These are phyloP conservation scores for Cochlearia excelsa DNA, from an alignment of 345 rosid genomes.

Conservation along the genomic window DNA sequence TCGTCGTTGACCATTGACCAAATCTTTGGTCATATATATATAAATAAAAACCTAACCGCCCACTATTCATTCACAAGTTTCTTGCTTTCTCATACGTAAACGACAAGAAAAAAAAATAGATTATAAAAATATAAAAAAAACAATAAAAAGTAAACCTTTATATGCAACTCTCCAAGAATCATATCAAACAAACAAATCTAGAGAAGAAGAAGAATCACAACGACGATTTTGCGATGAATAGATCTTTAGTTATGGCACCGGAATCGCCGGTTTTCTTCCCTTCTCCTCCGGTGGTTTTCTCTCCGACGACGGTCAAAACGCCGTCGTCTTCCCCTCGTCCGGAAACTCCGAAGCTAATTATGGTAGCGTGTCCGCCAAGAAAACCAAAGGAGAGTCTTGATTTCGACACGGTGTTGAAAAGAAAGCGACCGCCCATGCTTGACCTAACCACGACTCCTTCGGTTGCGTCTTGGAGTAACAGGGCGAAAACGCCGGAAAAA, in stretches of 20 bases:
- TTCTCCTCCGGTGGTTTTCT: conserved; percentile 28
- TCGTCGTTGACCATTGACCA: conserved; percentile 40
- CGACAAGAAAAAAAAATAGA: conserved; percentile 20
- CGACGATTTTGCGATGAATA: conserved; percentile 24
- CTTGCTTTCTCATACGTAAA: conserved; percentile 33
- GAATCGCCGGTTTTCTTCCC: conserved; percentile 35
- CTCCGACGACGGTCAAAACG: conserved; percentile 35
- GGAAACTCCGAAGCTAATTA: conserved; percentile 11
- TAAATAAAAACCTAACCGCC: conserved; percentile 21
- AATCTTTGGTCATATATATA: conserved; percentile 27
- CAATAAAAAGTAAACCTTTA: neutral
- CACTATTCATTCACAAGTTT: conserved; percentile 33
- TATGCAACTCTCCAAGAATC: conserved; percentile 32
- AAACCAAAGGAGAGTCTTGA: conserved; percentile 19
- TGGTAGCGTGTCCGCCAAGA: conserved; percentile 27
- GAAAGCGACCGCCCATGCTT: conserved; percentile 39
- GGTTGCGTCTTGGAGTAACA: conserved; percentile 21
- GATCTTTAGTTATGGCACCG: conserved; percentile 21
- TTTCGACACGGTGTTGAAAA: conserved; percentile 27
- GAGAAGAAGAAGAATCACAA: conserved; percentile 16
- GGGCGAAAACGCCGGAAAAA: conserved; percentile 25
- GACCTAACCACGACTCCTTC: conserved; percentile 8
- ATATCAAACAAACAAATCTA: conserved; percentile 18
- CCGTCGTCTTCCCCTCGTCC: conserved; percentile 31
- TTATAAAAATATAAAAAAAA: neutral